phyloP scores from a whole-genome alignment of 306 rosid genomes.

The Prunus padus region DNA sequence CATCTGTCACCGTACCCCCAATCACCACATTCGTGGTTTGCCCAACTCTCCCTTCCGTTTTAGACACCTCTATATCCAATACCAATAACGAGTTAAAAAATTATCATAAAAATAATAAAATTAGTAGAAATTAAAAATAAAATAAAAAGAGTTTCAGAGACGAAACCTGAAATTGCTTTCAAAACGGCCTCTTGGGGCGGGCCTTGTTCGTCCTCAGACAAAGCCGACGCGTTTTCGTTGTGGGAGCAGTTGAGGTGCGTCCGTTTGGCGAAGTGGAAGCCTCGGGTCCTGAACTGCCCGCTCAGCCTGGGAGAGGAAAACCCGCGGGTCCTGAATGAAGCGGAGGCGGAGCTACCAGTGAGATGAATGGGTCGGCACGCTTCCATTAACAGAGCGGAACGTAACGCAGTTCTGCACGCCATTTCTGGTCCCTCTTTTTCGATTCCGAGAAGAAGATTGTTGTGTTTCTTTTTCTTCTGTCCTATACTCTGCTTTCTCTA shows the following conservation, averaged over 20 bases:
- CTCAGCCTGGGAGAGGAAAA: constrained; percentile 18
- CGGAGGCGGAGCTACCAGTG: constrained; percentile 26
- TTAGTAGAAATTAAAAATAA: not conserved
- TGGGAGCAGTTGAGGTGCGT: constrained; percentile 48
- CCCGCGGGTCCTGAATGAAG: constrained; percentile 21
- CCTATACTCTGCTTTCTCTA: not conserved
- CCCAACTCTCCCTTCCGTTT: constrained; percentile 95
- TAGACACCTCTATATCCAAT: constrained; percentile 72
- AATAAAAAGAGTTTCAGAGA: not conserved
- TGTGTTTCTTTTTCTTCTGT: not conserved
- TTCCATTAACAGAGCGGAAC: constrained; percentile 51
- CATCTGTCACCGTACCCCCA: constrained; percentile 94
- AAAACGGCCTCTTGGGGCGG: constrained; percentile 94
- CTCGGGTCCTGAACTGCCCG: constrained; percentile 28
- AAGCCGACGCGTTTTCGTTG: constrained; percentile 43
- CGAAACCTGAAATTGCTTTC: constrained; percentile 89
- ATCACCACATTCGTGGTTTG: constrained; percentile 94
- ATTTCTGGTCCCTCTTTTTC: constrained; percentile 23
- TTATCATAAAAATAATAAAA: not conserved
- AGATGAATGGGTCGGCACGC: constrained; percentile 52
- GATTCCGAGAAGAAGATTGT: not conserved
- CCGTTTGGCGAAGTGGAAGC: constrained; percentile 37
- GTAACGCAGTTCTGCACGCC: constrained; percentile 65
- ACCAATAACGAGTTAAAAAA: not conserved
- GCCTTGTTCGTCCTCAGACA: constrained; percentile 72